Evolutionary conservation across 441 rosid species (phyloP), one percentile per base, ranked within the genome.

Genomic region (Flueggea neowawraea): DNA sequence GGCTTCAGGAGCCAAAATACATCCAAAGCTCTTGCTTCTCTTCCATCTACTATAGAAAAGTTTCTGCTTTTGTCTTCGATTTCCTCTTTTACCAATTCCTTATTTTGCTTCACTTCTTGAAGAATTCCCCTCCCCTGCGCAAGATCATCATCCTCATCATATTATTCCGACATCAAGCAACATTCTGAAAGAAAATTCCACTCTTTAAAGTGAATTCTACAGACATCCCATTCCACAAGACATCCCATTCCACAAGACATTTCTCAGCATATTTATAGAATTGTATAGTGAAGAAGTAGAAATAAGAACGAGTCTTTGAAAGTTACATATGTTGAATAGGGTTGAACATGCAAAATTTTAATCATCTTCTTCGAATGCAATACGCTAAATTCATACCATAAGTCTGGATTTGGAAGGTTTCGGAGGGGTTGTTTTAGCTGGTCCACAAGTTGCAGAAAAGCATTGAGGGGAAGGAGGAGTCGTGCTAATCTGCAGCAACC

Each of bases 391-490:
- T 10, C 67, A 6, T 74, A 93, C 98, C 90, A 65, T 76, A 47
- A 80, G 62, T 72, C 77, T 78, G 69, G 93, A 65, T 57, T 69
- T 81, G 57, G 85, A 69, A 65, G 76, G 72, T 70, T 80, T 82
- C 3, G 76, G 67, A 58, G 85, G 79, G 15, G 76, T 80, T 50
- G 65, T 61, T 72, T 74, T 69, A 52, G 31, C 31, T 32, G 86
- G 73, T 50, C 73, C 61, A 0, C 73, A 61, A 45, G 72, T 73
- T 16, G 81, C 86, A n/a, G 95, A 94, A 77, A 93, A 88, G 79
- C 98, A 89, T 67, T 90, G 98, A 52, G 97, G 97, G 56, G 98
- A 87, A 70, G 96, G 93, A 74, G 98, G 96, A 63, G 78, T 85
- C 12, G 91, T 88, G 66, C 89, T 78, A 63, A 85, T 87, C 57